Evolutionary conservation across 1,284 basidiomycete genomes (phyloP), one percentile per base, ranked within the genome.

Genomic region (Leccinum laetum): DNA sequence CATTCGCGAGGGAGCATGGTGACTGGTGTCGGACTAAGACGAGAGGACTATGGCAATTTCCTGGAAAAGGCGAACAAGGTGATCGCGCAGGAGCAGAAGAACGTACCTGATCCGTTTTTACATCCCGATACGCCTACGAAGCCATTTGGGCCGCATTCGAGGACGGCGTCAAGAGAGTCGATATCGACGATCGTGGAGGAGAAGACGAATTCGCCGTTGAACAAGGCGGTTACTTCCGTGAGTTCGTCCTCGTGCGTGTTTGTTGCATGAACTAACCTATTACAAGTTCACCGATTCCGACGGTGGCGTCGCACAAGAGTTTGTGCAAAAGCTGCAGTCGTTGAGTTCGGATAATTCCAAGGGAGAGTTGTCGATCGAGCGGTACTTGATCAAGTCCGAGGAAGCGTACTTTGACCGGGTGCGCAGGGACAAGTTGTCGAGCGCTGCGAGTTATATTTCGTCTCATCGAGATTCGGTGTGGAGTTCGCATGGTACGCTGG

Each of bases 351-450:
- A 93, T 66, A 97, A 97, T 74, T 97, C 95, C 6, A 94, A 94
- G 80, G 86, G 88, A 66, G 95, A 97, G 72, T 77, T 97, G 49
- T 96, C 93, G 58, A 97, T 97, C 70, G 95, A 96, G 75, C 92
- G 92, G 75, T 97, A 85, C 83, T 80, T 97, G 70, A 84, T 89
- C 71, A 96, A 95, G 82, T 94, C 91, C 70, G 95, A 97, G 78
- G 94, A 96, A 76, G 89, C 88, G 1, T 96, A 95, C 88, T 96
- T 96, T 79, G 90, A 91, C 68, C 91, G 90, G 75, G 92, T 95
- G 69, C 88, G 92, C 75, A 93, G 89, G 79, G 29, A 29, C 29
- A 29, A 29, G 29, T 81, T 96, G 32, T 84, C 83, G 11, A 91
- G 86, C 70, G 92, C 92, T 41, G 87, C 89, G 13, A 93, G 92